A percentile compares a stretch with the other conserved stretches of the same genome.
Evolutionary conservation across 495 filamentous ascomycete species (phyloP).

Genomic region (Lophiotrema nucula): DNA sequence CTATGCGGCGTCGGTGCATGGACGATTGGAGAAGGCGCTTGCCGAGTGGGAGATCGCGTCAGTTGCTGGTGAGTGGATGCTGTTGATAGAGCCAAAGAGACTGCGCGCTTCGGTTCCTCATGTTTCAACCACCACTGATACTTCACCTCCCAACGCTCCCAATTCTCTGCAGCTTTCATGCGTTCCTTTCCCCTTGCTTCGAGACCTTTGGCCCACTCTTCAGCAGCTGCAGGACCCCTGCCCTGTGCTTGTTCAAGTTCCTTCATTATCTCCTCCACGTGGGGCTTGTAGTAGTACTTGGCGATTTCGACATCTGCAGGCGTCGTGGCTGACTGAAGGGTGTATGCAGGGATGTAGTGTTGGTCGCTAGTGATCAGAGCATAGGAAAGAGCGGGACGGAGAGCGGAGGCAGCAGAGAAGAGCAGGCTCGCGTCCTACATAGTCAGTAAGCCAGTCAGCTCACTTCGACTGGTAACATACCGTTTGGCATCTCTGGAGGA

Average conservation of each 20-base stretch:
- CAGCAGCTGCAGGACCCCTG: slow-evolving; percentile 59
- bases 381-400: slow-evolving; percentile 64
- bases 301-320: slow-evolving; percentile 52
- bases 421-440: slow-evolving; percentile 64
- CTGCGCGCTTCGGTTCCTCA: slow-evolving; percentile 40
- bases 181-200: slow-evolving; percentile 56
- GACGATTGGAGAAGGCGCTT: slow-evolving; percentile 15
- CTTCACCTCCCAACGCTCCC: slow-evolving; percentile 66
- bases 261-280: slow-evolving; percentile 54
- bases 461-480: too few relatives aligned
- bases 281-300: slow-evolving; percentile 60
- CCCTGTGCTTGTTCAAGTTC: slow-evolving; percentile 58
- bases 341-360: slow-evolving; percentile 53
- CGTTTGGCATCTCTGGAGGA: slow-evolving; percentile 57
- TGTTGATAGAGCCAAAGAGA: slow-evolving; percentile 39
- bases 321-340: slow-evolving; percentile 48
- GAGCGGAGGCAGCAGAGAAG: slow-evolving; percentile 53
- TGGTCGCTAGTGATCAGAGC: slow-evolving; percentile 58
- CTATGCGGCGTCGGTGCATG: slow-evolving; percentile 18
- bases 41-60: slow-evolving; percentile 14
- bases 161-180: slow-evolving; percentile 58
- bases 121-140: slow-evolving; percentile 33
- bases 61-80: slow-evolving; percentile 12
- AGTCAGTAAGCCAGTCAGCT: slow-evolving; percentile 1
- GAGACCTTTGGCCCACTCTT: slow-evolving; percentile 75